Base-by-base conservation (phyloP, 805 yeast species). In the Saturnispora saitoi region DNA sequence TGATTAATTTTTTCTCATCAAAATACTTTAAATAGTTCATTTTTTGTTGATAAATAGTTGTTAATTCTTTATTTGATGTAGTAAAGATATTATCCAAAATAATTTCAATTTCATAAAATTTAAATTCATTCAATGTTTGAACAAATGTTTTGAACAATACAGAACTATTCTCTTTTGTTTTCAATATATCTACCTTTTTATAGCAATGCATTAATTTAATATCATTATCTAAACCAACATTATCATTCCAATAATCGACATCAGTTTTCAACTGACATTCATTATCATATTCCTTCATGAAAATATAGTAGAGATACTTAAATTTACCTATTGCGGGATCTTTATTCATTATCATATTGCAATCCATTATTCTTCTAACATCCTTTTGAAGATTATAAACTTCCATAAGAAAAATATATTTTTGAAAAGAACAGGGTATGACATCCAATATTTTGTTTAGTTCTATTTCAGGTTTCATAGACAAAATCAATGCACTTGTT, bases 251-350 rank as follows among this genome's bases (percentile, higher is more conserved):
- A 26, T 19, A 46, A 12, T 40, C 14, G 4, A 19, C 20, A 20
- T 39, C 38, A 7, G 14, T 17, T 17, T 24, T 17, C 9, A 46
- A 32, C 12, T 28, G 14, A 5, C 31, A 19, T 11, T 20, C 10
- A 17, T 14, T 20, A n/a, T 15, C 14, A 20, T 37, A 22, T 11
- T 39, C 24, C 12, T 29, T 46, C 48, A 39, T 46, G 17, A 14
- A 46, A 3, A 46, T 8, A 17, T 40, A 46, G 31, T 46, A 46
- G 8, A 19, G 11, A n/a, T 40, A 46, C 30, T 32, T 46, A 20
- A 46, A 41, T 24, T 46, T 46, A 4, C 17, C 40, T 14, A 39
- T 14, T 2, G 14, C 10, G 17, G 10, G 11, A 5, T 38, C 47
- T 2, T 24, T 15, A 14, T 17, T 15, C 17, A n/a, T 24, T 28